Evolutionary conservation across 768 basidiomycete species (phyloP).

Genomic region (Boletellus emodensis): DNA sequence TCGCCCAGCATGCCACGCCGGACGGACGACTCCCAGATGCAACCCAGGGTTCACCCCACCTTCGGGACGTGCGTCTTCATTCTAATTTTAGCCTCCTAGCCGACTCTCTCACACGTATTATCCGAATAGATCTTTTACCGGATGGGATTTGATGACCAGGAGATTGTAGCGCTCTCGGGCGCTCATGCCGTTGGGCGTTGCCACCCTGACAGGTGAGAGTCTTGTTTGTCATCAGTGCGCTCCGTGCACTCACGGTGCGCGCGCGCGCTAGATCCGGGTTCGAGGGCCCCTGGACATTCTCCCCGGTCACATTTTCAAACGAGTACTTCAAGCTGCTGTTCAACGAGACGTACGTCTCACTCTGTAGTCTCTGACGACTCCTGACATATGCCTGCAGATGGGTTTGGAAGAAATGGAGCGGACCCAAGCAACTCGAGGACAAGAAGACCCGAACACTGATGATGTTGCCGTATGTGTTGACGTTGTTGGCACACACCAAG

Average conservation of each 20-base stretch:
- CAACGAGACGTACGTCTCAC: slow-evolving; percentile 63
- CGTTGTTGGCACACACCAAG: neutral
- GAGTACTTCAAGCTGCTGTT: slow-evolving; percentile 84
- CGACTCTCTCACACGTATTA: neutral
- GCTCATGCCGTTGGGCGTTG: slow-evolving; percentile 96
- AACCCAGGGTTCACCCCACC: slow-evolving; percentile 75
- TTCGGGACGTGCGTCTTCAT: slow-evolving; percentile 57
- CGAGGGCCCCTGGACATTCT: slow-evolving; percentile 94
- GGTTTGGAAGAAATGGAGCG: slow-evolving; percentile 95
- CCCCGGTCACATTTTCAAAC: slow-evolving; percentile 83
- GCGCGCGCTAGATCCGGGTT: slow-evolving; percentile 58
- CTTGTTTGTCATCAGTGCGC: neutral
- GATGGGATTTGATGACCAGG: slow-evolving; percentile 93
- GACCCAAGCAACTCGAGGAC: slow-evolving; percentile 92
- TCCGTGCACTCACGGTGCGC: neutral
- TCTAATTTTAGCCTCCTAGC: neutral
- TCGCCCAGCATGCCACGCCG: slow-evolving; percentile 68
- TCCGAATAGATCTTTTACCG: slow-evolving; percentile 58
- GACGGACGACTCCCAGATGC: slow-evolving; percentile 92
- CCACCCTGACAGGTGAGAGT: slow-evolving; percentile 67
- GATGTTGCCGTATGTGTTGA: slow-evolving; percentile 83
- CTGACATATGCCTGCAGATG: slow-evolving; percentile 41
- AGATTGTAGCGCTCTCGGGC: slow-evolving; percentile 92
- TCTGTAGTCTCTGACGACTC: neutral
- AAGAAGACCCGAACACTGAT: slow-evolving; percentile 84